Evolutionary conservation across 2,329 filamentous ascomycete species (phyloP), one percentile per base, ranked within the genome.

Genomic region (Xylariaceae sp.): DNA sequence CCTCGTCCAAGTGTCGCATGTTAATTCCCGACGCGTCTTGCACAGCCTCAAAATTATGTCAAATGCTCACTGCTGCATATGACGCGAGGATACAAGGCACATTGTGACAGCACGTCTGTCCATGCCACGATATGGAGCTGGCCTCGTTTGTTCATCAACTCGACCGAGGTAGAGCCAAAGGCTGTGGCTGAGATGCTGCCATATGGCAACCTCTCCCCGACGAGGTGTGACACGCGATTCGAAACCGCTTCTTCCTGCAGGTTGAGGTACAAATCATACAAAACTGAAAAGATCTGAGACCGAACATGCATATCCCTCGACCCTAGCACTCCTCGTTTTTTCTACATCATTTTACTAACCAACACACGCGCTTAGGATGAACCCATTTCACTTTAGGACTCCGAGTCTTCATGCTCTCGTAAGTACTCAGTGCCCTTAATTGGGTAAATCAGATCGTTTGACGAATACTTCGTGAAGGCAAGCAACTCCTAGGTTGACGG

Each of bases 281-380:
- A 64, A 81, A 87, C 83, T 88, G 83, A 87, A 88, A 88, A 89
- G 84, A 88, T 80, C 86, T 88, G 86, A 89, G 77, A 75, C 75
- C 65, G 54, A 61, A 61, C 53, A 50, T 58, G 45, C 47, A 47
- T 55, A 59, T 51, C 40, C 31, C 17, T 33, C 34, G 22, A 31
- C 46, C 48, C 38, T 33, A 17, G 48, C 28, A 42, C 34, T 48
- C 45, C 31, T 28, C 22, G 9, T 39, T 46, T 40, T 46, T 18
- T 14, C 38, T 33, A 18, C 9, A 42, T 28, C 6, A 22, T 50
- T 39, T 47, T 39, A 46, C 31, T 36, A 45, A 47, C 13, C 43
- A 31, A 16, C 31, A 33, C 43, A 31, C 22, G 7, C 22, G 22
- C 22, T 7, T 28, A 28, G 22, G 22, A 28, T 28, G 22, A 28